phyloP scores from a whole-genome alignment of 768 basidiomycete genomes.

The Leccinum longicurvipes region DNA sequence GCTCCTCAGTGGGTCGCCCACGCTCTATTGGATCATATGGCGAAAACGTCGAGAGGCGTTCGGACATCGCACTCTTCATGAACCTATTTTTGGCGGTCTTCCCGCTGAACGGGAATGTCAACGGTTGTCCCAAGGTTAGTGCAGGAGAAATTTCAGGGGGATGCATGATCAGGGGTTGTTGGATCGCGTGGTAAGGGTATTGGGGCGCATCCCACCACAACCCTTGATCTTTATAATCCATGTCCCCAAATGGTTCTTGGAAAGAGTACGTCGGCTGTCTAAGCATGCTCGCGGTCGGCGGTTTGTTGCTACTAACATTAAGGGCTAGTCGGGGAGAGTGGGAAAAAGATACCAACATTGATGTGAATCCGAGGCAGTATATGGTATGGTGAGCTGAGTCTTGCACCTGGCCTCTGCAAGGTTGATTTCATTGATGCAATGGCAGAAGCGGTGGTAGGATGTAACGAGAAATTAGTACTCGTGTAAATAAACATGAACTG shows the following conservation, averaged over 20 bases:
- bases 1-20: conserved; percentile 33
- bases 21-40: conserved; percentile 27
- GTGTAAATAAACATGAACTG: background rate
- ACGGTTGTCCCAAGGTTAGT: conserved; percentile 21
- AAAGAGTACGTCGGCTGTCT: conserved; percentile 3
- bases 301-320: conserved; percentile 1
- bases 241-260: conserved; percentile 10
- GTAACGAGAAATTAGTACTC: background rate
- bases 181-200: conserved; percentile 17
- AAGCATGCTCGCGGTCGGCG: conserved; percentile 14
- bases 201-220: conserved; percentile 6
- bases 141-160: conserved; percentile 16
- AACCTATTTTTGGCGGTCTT: conserved; percentile 30
- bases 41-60: conserved; percentile 34
- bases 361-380: background rate
- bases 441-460: background rate
- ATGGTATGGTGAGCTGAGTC: background rate
- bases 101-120: conserved; percentile 30
- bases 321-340: background rate
- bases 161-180: conserved; percentile 11
- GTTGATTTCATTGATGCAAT: background rate
- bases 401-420: background rate
- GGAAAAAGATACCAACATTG: conserved; percentile 5
- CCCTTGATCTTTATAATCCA: conserved; percentile 20
- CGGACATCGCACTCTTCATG: conserved; percentile 36